Base-by-base conservation (phyloP, 2,329 filamentous ascomycete species). In the Alternaria dauci region DNA sequence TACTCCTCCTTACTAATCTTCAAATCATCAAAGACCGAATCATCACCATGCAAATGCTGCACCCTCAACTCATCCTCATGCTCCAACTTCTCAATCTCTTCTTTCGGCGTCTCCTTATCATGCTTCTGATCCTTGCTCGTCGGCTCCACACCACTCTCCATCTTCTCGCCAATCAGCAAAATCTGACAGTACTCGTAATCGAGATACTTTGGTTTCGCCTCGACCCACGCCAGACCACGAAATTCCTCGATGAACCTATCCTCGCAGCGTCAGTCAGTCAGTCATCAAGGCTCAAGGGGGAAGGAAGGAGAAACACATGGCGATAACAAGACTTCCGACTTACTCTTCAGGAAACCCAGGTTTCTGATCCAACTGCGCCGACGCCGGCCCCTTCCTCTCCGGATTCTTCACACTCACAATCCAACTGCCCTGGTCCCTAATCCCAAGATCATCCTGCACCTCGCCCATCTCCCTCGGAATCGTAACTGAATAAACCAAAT, bases 361-460 rank as follows among this genome's bases (percentile, higher is more conserved):
- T 0, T 81, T 83, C 61, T 91, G 81, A 0, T 88, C 87, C 1
- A 96, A 80, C 46, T 82, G 83, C 1, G 88, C 86, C 61, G 86
- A 86, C 3, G 85, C 82, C 0, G 92, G 91, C 0, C 88, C 87
- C 3, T 88, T 84, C 36, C 85, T 87, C 57, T 89, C 83, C 0
- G 93, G 93, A 68, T 96, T 97, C 80, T 93, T 93, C 30, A 91
- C 88, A 66, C 89, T 92, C 53, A 94, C 78, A 53, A 94, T 85
- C 77, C 93, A 96, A 75, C 90, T 92, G 1, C 91, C 93, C 66
- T 89, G 87, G 32, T 87, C 79, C 39, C 85, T 83, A 7, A 97
- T 76, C 0, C 93, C 93, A 12, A 97, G 83, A 58, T 92, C 88
- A 39, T 86, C 83, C 77, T 96, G 93, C 0, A 95, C 84, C 51